Conservation (phyloP, 352 stramenopile species). For the Globisporangium okanoganense region DNA sequence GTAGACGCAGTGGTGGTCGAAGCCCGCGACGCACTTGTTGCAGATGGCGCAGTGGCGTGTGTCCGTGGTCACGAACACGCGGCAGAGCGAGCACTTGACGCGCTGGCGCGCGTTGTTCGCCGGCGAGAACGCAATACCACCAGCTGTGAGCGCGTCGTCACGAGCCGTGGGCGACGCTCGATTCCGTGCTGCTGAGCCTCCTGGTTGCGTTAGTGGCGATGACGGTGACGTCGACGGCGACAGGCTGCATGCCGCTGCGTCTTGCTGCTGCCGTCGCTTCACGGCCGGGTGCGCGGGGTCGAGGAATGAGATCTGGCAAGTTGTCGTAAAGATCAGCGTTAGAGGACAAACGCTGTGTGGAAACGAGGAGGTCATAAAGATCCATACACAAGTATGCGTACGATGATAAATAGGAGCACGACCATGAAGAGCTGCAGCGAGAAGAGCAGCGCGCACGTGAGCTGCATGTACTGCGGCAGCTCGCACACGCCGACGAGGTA, state of each 20-base stretch:
- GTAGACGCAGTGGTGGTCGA: constrained; percentile 96
- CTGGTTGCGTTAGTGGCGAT: neutral
- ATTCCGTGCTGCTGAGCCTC: neutral
- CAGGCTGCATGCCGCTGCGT: constrained; percentile 1
- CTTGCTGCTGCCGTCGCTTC: constrained; percentile 4
- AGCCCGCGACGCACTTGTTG: constrained; percentile 92
- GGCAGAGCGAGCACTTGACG: constrained; percentile 34
- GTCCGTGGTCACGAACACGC: constrained; percentile 29
- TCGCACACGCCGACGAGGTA: constrained; percentile 41
- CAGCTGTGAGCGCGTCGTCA: constrained; percentile 2
- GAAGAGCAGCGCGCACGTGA: constrained; percentile 37
- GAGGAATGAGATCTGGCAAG: constrained; percentile 45
- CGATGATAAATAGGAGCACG: constrained; percentile 16
- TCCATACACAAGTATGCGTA: neutral
- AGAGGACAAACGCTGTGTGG: neutral
- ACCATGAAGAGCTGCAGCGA: constrained; percentile 34
- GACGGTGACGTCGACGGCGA: neutral
- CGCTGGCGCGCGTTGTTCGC: constrained; percentile 7
- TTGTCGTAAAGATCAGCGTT: neutral
- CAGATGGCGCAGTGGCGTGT: constrained; percentile 90
- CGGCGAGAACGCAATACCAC: neutral
- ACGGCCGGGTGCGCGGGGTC: constrained; percentile 37
- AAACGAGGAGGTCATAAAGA: constrained; percentile 29
- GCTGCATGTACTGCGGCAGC: constrained; percentile 32
- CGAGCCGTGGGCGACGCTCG: constrained; percentile 2